Base-by-base conservation (phyloP, 2,329 filamentous ascomycete species). In the Leptographium radiaticola region DNA sequence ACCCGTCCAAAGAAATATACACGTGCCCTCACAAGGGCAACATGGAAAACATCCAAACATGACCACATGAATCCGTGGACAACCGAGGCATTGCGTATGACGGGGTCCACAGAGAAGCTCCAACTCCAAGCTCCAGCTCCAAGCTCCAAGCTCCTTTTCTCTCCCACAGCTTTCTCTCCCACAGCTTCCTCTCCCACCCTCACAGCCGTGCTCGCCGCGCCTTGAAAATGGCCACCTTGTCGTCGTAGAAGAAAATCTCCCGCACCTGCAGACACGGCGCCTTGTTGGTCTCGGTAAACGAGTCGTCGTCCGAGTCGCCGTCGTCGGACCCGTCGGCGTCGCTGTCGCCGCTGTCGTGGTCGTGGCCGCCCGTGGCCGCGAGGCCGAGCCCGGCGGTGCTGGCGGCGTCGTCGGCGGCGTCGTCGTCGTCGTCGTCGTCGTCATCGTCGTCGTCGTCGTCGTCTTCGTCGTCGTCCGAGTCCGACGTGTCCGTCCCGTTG, bases 191-290 rank as follows among this genome's bases (percentile, higher is more conserved):
- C 20, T 12, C 43, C 15, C 18, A 11, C 18, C 11, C 38, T 46
- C 62, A 75, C 54, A 75, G 62, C 61, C 64, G 66, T 18, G 77
- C 81, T 67, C 87, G 83, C 56, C 87, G 77, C 36, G 85, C 84
- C 66, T 84, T 86, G 70, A 91, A 91, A 55, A 91, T 83, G 33
- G 84, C 81, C 52, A 89, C 81, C 67, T 88, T 87, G 65, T 91
- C 87, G 65, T 91, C 87, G 62, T 89, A 90, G 67, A 89, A 91
- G 58, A 90, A 67, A 58, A 93, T 91, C 71, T 91, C 86, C 57
- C 86, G 74, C 59, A 91, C 70, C 53, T 81, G 75, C 56, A 90
- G 74, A 61, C 75, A 70, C 34, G 67, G 63, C 51, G 47, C 25
- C 44, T 42, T 50, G 10, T 65, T 68, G 7, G 71, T 70, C 20